Percentiles rank a stretch among this genome's conserved stretches.
These are phyloP conservation scores for Cynara cardunculus DNA, from an alignment of 129 eudicot genomes.

Conservation along the genomic window DNA sequence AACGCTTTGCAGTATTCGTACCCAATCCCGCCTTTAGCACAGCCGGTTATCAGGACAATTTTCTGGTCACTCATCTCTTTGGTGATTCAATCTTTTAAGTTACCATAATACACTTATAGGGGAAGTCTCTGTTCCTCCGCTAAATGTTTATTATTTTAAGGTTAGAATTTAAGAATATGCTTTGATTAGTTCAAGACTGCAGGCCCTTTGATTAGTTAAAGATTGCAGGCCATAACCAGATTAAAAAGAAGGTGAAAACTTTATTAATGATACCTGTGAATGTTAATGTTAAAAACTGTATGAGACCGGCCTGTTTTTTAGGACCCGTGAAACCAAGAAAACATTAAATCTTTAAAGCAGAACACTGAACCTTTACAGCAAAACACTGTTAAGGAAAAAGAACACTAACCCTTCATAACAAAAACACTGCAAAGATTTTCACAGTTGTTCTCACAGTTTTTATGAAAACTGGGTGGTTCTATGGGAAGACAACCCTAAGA, in stretches of 20 bases:
- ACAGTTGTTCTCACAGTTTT: background rate
- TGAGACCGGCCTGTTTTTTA: background rate
- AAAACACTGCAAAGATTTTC: background rate
- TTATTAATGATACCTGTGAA: background rate
- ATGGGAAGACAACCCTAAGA: background rate
- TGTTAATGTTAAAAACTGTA: background rate
- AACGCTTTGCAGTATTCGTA: conserved; percentile 82
- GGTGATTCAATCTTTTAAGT: background rate
- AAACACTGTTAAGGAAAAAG: background rate
- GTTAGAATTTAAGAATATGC: conserved; percentile 32
- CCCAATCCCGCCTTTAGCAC: conserved; percentile 88
- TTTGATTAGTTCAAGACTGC: conserved; percentile 21
- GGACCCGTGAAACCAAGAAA: background rate
- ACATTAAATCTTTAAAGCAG: too few species aligned
- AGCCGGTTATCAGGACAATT: conserved; percentile 71
- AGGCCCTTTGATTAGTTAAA: conserved; percentile 29
- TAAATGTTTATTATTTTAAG: conserved; percentile 1
- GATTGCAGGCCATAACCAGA: conserved; percentile 30
- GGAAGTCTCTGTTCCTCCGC: conserved; percentile 4
- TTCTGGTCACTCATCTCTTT: conserved; percentile 32
- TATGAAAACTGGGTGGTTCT: too few species aligned
- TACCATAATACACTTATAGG: conserved; percentile 5
- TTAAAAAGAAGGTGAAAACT: conserved; percentile 10
- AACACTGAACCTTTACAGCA: background rate
- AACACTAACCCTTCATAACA: background rate